Evolutionary conservation across 1,284 basidiomycete genomes (phyloP).

Genomic region (Phylloporus sp.): DNA sequence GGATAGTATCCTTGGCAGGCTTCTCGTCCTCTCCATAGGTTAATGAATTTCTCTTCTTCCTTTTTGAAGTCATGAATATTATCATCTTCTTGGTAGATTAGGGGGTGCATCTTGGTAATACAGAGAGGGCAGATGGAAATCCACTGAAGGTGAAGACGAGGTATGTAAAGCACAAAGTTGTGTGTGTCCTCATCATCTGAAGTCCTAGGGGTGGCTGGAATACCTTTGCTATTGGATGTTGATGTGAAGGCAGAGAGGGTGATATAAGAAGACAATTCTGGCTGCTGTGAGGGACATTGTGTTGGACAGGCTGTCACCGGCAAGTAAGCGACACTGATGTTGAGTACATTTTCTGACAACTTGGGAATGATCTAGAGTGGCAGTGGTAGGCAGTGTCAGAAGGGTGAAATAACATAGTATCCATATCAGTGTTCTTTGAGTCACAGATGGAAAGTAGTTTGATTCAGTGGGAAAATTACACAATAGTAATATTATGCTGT

Average conservation of each 20-base stretch:
- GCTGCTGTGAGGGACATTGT: conserved; percentile 3
- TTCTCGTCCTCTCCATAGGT: no score
- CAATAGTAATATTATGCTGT: no score
- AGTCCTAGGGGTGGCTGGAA: conserved; percentile 26
- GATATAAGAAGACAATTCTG: conserved; percentile 22
- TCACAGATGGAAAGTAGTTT: no score
- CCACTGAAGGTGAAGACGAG: conserved; percentile 30
- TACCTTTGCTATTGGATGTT: conserved; percentile 29
- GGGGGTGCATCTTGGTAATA: no score
- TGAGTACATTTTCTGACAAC: conserved; percentile 25
- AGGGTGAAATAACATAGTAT: conserved; percentile 5
- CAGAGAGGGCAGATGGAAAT: conserved; percentile 42
- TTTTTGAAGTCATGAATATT: no score
- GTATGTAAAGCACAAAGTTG: conserved; percentile 22
- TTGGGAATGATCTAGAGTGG: conserved; percentile 39
- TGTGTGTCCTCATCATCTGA: conserved; percentile 33
- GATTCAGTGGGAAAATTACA: no score
- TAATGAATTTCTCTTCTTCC: no score
- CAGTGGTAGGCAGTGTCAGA: conserved; percentile 20
- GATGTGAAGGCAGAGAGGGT: conserved; percentile 39
- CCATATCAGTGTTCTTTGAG: conserved; percentile 18
- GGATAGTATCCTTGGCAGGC: no score
- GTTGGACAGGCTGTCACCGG: conserved; percentile 30
- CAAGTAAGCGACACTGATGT: conserved; percentile 10
- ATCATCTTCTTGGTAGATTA: no score